Base-by-base conservation (phyloP, 2,329 filamentous ascomycete species). In the Elsinoe fawcettii region DNA sequence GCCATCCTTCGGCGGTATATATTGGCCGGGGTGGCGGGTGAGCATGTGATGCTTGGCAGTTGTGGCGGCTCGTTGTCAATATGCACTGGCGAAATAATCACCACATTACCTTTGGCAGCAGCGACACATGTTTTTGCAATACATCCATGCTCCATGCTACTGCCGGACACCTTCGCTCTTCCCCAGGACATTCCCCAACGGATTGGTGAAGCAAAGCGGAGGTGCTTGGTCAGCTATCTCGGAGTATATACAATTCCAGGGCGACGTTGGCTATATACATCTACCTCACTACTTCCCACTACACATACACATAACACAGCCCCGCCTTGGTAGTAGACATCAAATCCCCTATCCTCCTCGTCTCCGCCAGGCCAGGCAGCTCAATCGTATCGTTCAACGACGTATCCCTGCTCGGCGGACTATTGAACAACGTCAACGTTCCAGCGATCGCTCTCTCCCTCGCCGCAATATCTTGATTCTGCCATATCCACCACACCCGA, bases 401-500 rank as follows among this genome's bases (percentile, higher is more conserved):
- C 2, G 72, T 69, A 49, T 76, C 74, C 5, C 70, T 56, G 23
- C 70, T 72, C 1, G 72, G 68, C 1, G 76, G 75, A 0, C 56
- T 27, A 56, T 77, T 75, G 59, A 74, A 64, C 34, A 77, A 65
- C 0, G 75, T 77, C 12, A 71, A 67, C 1, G 74, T 76, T 1
- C 72, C 75, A 2, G 65, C 70, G 43, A 78, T 66, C 4, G 64
- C 67, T 57, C 66, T 62, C 16, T 65, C 66, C 11, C 75, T 64
- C 5, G 65, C 66, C 51, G 61, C 58, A 6, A 69, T 61, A 49
- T 77, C 69, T 54, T 70, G 64, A 58, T 73, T 75, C 64, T 80
- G 76, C 77, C 77, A 80, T 9, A 74, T 76, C 74, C 74, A 77
- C 67, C 70, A 80, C 2, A 71, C 63, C 2, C 75, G 69, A 61